Evolutionary conservation across 495 filamentous ascomycete species (phyloP), one percentile per base, ranked within the genome.

Genomic region (Podospora appendiculata): DNA sequence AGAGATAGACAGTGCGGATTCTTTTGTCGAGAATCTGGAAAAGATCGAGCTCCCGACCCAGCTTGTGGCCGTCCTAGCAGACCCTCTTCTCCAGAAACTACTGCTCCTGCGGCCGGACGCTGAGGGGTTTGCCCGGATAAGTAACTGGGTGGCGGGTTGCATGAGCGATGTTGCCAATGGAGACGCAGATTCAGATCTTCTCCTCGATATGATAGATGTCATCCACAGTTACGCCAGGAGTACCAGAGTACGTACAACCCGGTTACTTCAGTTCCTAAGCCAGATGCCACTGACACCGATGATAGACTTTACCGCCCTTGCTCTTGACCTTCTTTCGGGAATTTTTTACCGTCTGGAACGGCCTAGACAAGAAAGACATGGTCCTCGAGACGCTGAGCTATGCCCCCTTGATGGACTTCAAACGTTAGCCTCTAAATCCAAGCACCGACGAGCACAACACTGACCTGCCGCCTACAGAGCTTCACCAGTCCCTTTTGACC

Each of bases 11-110:
- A 80, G 75, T 54, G 78, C 85, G 17, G 73, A 85, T 16, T 77
- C 84, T 53, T 86, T 96, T 57, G 81, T 90, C 13, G 76, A 80
- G 16, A 89, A 81, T 43, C 64, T 95, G 8, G 89, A 95, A 53
- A 83, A 77, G 56, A 83, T 96, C 35, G 87, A 92, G 59, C 67
- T 89, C 36, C 89, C 89, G 6, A 89, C 84, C 50, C 89, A 94
- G 64, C 73, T 93, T 3, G 82, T 88, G 19, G 88, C 90, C 7
- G 80, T 81, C 9, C 67, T 96, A 14, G 80, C 78, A 4, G 87
- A 95, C 64, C 81, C 80, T 6, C 74, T 95, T 45, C 78, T 91
- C 13, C 90, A 90, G 58, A 91, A 90, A 57, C 80, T 88, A 44
- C 57, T 93, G 17, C 70, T 76, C 14, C 66, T 94, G 17, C 79